These are phyloP conservation scores for Xylaria bambusicola DNA, from an alignment of 495 filamentous ascomycete genomes.

Conservation along the genomic window DNA sequence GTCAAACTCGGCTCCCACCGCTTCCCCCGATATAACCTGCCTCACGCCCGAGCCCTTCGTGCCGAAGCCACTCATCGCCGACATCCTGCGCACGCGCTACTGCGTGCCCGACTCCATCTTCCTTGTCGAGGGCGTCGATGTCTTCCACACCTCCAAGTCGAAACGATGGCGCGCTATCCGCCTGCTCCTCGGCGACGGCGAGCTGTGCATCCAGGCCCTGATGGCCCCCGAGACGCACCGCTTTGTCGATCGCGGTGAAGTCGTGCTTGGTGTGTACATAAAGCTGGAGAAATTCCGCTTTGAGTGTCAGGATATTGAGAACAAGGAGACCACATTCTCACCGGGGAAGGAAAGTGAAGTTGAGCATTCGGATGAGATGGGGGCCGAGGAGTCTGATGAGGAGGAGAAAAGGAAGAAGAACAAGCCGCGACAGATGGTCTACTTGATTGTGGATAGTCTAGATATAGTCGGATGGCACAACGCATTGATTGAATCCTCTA, in stretches of 20 bases:
- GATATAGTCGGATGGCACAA: conserved; percentile 44
- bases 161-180: conserved; percentile 32
- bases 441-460: conserved; percentile 43
- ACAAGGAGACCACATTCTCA: background rate
- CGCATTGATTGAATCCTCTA: conserved; percentile 28
- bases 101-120: conserved; percentile 45
- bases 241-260: conserved; percentile 38
- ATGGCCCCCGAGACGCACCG: conserved; percentile 37
- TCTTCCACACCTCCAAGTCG: conserved; percentile 25
- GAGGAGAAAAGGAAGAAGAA: too few species aligned
- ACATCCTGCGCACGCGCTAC: conserved; percentile 42
- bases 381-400: too few species aligned
- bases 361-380: too few species aligned
- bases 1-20: conserved; percentile 5
- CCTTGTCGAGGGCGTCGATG: conserved; percentile 46
- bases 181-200: conserved; percentile 46
- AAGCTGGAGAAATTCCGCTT: conserved; percentile 35
- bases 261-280: conserved; percentile 45
- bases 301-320: conserved; percentile 18
- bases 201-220: conserved; percentile 49
- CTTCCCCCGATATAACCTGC: conserved; percentile 33
- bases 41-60: conserved; percentile 34
- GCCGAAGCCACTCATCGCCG: conserved; percentile 34
- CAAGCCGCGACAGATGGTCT: conserved; percentile 41
- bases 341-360: background rate